Percentiles rank a stretch among this genome's conserved stretches.
phyloP scores from a whole-genome alignment of 1,284 basidiomycete species.

The Sphaerobolus stellatus region DNA sequence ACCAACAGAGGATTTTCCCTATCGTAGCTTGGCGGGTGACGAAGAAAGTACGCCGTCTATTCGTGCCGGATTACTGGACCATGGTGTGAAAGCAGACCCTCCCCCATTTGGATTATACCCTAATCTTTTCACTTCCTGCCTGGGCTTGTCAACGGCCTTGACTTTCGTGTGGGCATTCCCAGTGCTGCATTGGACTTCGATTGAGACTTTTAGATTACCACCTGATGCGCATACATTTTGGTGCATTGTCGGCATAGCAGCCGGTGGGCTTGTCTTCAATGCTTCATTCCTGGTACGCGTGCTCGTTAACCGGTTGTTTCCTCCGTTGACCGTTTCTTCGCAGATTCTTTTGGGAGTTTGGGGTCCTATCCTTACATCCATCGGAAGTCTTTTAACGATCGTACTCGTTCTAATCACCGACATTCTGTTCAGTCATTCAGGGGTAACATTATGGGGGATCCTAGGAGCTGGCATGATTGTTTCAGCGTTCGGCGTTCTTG shows the following conservation, averaged over 20 bases:
- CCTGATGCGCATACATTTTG: conserved; percentile 40
- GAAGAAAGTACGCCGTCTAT: neutral
- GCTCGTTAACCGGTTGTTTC: conserved; percentile 8
- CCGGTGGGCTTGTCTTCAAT: conserved; percentile 72
- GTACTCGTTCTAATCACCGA: conserved; percentile 78
- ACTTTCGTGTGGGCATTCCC: conserved; percentile 74
- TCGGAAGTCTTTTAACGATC: conserved; percentile 81
- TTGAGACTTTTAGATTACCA: conserved; percentile 64
- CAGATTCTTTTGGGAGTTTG: conserved; percentile 76
- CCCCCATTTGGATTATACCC: conserved; percentile 78
- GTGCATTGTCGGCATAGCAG: conserved; percentile 60
- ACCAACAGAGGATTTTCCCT: neutral
- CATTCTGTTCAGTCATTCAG: conserved; percentile 55
- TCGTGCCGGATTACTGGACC: no score
- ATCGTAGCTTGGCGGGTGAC: neutral
- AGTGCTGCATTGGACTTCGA: conserved; percentile 56
- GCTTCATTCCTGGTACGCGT: conserved; percentile 67
- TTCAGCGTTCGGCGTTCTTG: conserved; percentile 69
- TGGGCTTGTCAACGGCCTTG: conserved; percentile 64
- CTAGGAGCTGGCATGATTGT: conserved; percentile 70
- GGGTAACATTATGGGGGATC: conserved; percentile 62
- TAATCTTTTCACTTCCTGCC: conserved; percentile 66
- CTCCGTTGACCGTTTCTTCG: conserved; percentile 1
- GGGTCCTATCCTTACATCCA: conserved; percentile 84
- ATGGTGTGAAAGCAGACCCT: neutral